phyloP scores from a whole-genome alignment of 306 rosid species.

The Castanea crenata region DNA sequence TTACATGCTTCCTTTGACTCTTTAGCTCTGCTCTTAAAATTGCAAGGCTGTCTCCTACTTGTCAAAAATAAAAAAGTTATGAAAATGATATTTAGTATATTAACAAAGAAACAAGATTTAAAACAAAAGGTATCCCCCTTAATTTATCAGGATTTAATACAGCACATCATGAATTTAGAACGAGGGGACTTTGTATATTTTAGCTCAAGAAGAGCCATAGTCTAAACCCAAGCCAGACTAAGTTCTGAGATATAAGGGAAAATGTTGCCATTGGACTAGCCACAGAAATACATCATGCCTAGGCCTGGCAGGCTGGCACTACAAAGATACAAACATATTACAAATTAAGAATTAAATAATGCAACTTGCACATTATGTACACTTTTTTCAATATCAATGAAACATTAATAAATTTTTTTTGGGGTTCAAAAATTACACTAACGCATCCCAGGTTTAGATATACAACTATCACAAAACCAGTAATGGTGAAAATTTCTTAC shows the following conservation, averaged over 20 bases:
- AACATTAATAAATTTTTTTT: not conserved
- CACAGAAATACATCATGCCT: not conserved
- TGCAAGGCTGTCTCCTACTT: constrained; percentile 88
- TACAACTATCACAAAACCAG: not conserved
- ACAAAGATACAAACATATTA: not conserved
- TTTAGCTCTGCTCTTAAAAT: constrained; percentile 88
- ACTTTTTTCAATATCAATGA: not conserved
- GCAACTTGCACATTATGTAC: not conserved
- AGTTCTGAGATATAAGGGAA: not conserved
- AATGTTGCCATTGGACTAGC: not conserved
- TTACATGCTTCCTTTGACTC: constrained; percentile 95
- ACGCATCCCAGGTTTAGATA: not conserved
- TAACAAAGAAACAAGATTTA: constrained; percentile 11
- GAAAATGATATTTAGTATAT: constrained; percentile 4
- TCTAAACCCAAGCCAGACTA: not conserved
- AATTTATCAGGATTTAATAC: constrained; percentile 6
- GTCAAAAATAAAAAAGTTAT: constrained; percentile 22
- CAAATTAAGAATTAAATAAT: not conserved
- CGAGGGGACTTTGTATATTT: constrained; percentile 1
- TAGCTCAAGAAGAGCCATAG: not conserved
- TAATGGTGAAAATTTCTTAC: not conserved
- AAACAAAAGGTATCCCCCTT: constrained; percentile 12
- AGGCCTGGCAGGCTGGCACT: not conserved
- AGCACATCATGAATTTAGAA: not conserved
- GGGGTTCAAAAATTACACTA: not conserved